Percentiles rank a stretch among this genome's conserved stretches.
Conservation (phyloP, 1,284 basidiomycete genomes). For the Heliocybe sulcata region DNA sequence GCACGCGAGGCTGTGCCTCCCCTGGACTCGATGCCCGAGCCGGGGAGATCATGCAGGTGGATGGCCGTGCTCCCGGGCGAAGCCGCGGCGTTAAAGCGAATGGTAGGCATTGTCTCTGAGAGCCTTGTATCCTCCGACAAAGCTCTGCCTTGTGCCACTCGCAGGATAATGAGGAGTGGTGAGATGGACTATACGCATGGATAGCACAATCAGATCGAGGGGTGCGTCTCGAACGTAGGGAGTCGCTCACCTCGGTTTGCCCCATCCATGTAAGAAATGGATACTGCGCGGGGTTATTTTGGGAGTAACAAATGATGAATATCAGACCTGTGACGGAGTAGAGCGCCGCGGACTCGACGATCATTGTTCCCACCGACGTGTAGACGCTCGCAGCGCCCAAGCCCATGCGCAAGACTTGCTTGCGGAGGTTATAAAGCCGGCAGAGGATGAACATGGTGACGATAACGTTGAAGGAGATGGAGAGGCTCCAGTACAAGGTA, state of each 20-base stretch:
- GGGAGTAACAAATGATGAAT: neutral
- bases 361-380: constrained; percentile 11
- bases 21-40: neutral
- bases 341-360: constrained; percentile 14
- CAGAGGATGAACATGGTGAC: neutral
- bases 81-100: neutral
- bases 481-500: neutral
- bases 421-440: neutral
- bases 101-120: neutral
- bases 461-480: neutral
- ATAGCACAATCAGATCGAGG: neutral
- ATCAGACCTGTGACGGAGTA: constrained; percentile 8
- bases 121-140: neutral
- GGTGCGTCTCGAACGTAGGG: neutral
- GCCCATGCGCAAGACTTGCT: neutral
- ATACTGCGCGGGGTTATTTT: neutral
- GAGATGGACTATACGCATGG: constrained; percentile 11
- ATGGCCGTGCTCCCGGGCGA: neutral
- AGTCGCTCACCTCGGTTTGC: neutral
- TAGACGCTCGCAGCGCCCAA: constrained; percentile 8
- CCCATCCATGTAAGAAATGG: neutral
- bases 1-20: neutral
- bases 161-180: constrained; percentile 14
- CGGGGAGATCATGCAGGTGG: neutral
- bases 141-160: constrained; percentile 6